Evolutionary conservation across 2,329 filamentous ascomycete species (phyloP), one percentile per base, ranked within the genome.

Genomic region (Golovinomyces cichoracearum): DNA sequence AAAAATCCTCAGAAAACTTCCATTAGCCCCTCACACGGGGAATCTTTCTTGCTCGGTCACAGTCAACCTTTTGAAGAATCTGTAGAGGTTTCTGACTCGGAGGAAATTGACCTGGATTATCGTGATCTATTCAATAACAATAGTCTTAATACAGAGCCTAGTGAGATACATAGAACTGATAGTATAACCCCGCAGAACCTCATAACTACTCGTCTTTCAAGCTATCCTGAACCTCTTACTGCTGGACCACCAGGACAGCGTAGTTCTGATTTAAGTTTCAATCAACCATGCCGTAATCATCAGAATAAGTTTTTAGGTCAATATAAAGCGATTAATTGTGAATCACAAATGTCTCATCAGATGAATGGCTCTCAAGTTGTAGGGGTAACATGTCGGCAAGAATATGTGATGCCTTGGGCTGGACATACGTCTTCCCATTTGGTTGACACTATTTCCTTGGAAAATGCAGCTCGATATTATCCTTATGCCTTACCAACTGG

Each of bases 171-270:
- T n/a, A 15, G 41, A 13, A 26, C n/a, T 13, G 22, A 4, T 17
- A 45, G 13, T n/a, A 27, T 4, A 15, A 27, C 23, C 5, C 23
- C 7, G 13, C 23, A 7, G 15, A 45, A 26, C 13, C 31, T 49
- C 19, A 37, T 48, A 33, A 17, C 50, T 31, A 31, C 40, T 25
- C 17, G 29, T 27, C 17, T 35, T n/a, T n/a, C 40, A 19, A 27
- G n/a, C 22, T 45, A n/a, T 45, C 23, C 35, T 38, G 56, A 57
- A 25, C 60, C 60, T 26, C 54, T 62, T 6, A 61, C 58, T n/a
- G 60, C 60, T 22, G 60, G 60, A 21, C 60, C 60, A 45, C 60
- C 60, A 40, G 57, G 60, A 23, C 57, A 60, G 38, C 55, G 60
- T 25, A 53, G 57, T 41, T 51, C 19, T 19, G 35, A 33, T 17